Evolutionary conservation across 805 yeast species (phyloP), one percentile per base, ranked within the genome.

Genomic region (Monosporozyma servazzii): DNA sequence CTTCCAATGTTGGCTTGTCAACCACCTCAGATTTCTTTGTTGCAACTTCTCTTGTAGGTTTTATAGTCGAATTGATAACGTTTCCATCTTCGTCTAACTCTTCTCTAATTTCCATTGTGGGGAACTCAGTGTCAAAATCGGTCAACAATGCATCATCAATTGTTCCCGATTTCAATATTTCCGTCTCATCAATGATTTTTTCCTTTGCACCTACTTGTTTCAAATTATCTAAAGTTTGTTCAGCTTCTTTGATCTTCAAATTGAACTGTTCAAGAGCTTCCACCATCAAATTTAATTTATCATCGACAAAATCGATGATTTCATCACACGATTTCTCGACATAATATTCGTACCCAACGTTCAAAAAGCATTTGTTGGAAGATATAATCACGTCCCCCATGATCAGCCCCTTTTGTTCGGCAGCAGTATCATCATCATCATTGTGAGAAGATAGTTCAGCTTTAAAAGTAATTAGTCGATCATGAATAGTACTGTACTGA

Each of bases 31-130:
- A 6, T 18, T 18, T 20, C 8, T 21, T 9, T 13, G 39, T n/a
- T 11, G 25, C 7, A 36, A 15, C 9, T 18, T 40, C 42, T 11
- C 29, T 39, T 6, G 73, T 69, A 0, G 78, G 78, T 30, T 69
- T 69, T 2, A 80, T 70, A 3, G 70, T 57, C n/a, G 79, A 62
- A 13, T 54, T 65, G 0, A 85, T 62, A 1, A 89, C 75, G 53
- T 86, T 80, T 0, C 81, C 96, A n/a, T 86, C 82, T 0, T 87
- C 96, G 65, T 89, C 96, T 39, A 90, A 66, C 49, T 82, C 86
- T 62, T 89, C 97, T 49, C 82, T 74, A 21, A 90, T 90, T 52
- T 89, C 96, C 81, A 88, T 80, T 23, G 86, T 71, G 0, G 88
- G 89, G 15, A 77, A 81, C 3, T 71, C 79, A 21, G 70, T 69